phyloP scores from a whole-genome alignment of 225 moss, liverwort and hornwort genomes.

The Marchantia polymorpha region DNA sequence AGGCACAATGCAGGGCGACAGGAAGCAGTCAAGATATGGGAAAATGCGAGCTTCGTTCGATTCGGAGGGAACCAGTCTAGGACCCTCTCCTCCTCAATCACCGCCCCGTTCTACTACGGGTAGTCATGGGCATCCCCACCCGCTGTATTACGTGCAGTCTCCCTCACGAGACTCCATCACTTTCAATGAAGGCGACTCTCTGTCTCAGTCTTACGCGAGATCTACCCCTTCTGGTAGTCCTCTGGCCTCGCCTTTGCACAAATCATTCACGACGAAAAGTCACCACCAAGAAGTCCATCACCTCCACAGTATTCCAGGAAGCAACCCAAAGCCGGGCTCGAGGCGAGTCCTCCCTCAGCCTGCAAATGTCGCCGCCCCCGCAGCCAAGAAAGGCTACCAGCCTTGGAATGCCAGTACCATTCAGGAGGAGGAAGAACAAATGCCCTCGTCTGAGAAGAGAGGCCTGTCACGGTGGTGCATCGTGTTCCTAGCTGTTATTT shows the following conservation, averaged over 20 bases:
- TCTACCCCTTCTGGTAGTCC: slow-evolving; percentile 65
- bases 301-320: slow-evolving; percentile 18
- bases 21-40: slow-evolving; percentile 25
- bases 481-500: slow-evolving; percentile 51
- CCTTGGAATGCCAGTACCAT: slow-evolving; percentile 59
- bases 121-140: slow-evolving; percentile 45
- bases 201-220: slow-evolving; percentile 72
- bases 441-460: slow-evolving; percentile 29
- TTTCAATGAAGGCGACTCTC: slow-evolving; percentile 62
- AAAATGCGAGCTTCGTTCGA: slow-evolving; percentile 41
- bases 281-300: slow-evolving; percentile 5
- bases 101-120: slow-evolving; percentile 12
- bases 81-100: slow-evolving; percentile 32
- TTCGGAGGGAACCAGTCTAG: slow-evolving; percentile 34
- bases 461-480: slow-evolving; percentile 55
- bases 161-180: slow-evolving; percentile 79
- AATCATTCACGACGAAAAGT: slow-evolving; percentile 33
- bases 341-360: slow-evolving; percentile 74
- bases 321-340: slow-evolving; percentile 63
- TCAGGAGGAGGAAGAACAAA: slow-evolving; percentile 43
- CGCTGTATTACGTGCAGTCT: slow-evolving; percentile 79
- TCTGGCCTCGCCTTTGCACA: slow-evolving; percentile 62
- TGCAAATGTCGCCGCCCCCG: slow-evolving; percentile 12
- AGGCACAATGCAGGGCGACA: slow-evolving; percentile 9
- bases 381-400: slow-evolving; percentile 40